Evolutionary conservation across 139 green algal genomes (phyloP), one percentile per base, ranked within the genome.

Genomic region (Parachlorella kessleri): DNA sequence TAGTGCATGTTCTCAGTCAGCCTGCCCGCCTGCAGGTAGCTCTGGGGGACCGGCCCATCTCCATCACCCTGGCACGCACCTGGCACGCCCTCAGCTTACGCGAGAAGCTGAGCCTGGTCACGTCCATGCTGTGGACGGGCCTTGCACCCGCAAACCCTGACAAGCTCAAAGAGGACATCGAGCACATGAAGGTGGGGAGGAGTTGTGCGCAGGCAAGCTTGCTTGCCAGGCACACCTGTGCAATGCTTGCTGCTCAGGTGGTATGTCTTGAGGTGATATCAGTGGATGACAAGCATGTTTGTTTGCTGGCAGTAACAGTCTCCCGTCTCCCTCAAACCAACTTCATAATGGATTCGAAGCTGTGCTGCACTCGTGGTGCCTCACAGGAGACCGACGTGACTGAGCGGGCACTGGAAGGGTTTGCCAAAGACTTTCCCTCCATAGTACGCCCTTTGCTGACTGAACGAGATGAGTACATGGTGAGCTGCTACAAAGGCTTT

Each of bases 41-140:
- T 32, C 65, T 70, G 28, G 65, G 65, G 28, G 65, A 70, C 65
- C 8, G 65, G n/a, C 28, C 38, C 5, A 73, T 73, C 24, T 32
- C 30, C 37, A 23, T 74, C 39, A 74, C 68, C 39, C 37, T 74
- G 68, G 68, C 68, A 2, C 68, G 68, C 40, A 55, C 38, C n/a
- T 74, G 68, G 68, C 28, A n/a, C 2, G 39, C 39, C 3, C 68
- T 74, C 9, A 74, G 39, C 39, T 28, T 28, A 4, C 55, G 68
- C 39, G 68, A 74, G 68, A 59, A 59, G 68, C 24, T 32, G 28
- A 28, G 39, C 6, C 68, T 74, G 68, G 5, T 74, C 39, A n/a
- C 39, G 7, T 59, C 38, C 28, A 39, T 74, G 68, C 28, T 59
- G n/a, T 39, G 28, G 28, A 74, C 36, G 39, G 68, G 28, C 55